These are phyloP conservation scores for Rhizopogon roseolus DNA, from an alignment of 768 basidiomycete genomes.

Conservation along the genomic window DNA sequence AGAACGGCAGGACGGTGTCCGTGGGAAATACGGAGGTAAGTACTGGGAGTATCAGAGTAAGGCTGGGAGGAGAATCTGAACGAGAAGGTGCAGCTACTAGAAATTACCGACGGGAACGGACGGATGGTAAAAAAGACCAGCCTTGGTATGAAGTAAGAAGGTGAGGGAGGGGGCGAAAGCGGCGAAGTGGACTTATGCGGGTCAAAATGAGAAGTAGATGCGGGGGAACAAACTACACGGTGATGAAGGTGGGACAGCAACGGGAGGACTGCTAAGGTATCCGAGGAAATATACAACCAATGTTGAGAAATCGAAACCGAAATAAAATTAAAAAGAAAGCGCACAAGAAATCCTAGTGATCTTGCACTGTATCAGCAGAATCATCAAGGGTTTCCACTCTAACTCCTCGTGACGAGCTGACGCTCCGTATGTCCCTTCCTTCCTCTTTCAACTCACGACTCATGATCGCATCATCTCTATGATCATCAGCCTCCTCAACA, in stretches of 20 bases:
- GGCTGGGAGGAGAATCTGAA: constrained; percentile 12
- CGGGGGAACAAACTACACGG: constrained; percentile 21
- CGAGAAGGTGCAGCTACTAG: constrained; percentile 12
- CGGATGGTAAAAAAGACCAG: constrained; percentile 20
- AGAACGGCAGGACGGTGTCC: constrained; percentile 16
- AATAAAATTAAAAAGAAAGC: constrained; percentile 31
- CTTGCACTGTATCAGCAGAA: constrained; percentile 43
- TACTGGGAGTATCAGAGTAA: constrained; percentile 15
- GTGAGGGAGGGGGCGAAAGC: constrained; percentile 13
- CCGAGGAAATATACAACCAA: constrained; percentile 27
- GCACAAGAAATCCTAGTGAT: constrained; percentile 35
- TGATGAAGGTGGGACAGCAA: constrained; percentile 25
- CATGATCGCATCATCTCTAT: constrained; percentile 38
- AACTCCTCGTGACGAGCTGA: constrained; percentile 74
- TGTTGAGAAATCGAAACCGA: constrained; percentile 27
- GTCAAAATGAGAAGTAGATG: constrained; percentile 29
- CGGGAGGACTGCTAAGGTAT: constrained; percentile 24
- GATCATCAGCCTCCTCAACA: constrained; percentile 56
- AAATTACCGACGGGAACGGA: constrained; percentile 19
- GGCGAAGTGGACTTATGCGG: constrained; percentile 14
- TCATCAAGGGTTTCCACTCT: constrained; percentile 66
- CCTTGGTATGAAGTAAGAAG: constrained; percentile 18
- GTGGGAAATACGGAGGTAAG: constrained; percentile 8
- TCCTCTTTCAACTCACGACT: constrained; percentile 82
- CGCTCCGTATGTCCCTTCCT: constrained; percentile 84